Evolutionary conservation across 225 moss, liverwort and hornwort species (phyloP).

Genomic region (Asterella californica): DNA sequence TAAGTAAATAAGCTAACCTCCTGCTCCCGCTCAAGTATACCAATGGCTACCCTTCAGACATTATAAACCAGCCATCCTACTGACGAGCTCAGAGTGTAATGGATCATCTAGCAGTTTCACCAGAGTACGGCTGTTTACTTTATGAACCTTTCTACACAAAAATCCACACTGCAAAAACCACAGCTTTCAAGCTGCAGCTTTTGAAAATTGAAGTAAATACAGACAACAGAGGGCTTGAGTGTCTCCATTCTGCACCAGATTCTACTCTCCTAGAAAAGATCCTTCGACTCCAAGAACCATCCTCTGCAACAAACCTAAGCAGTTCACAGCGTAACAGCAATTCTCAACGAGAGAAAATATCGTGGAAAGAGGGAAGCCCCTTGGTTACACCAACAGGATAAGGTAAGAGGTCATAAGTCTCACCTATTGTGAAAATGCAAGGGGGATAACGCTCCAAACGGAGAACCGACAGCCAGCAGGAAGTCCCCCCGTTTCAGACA

Average conservation of each 20-base stretch:
- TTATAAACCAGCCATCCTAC: neutral
- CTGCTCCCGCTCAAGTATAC: neutral
- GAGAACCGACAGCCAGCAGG: conserved; percentile 87
- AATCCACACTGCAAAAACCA: too few species aligned
- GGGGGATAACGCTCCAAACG: conserved; percentile 94
- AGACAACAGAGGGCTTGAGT: neutral
- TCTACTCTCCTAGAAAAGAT: neutral
- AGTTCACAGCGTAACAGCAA: neutral
- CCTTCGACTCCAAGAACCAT: neutral
- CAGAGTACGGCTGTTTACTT: too few species aligned
- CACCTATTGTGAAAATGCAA: conserved; percentile 97
- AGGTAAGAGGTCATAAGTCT: neutral
- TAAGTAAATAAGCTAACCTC: neutral
- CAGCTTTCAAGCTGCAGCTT: too few species aligned
- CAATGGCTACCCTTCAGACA: neutral
- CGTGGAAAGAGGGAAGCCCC: neutral
- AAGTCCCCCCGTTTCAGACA: conserved; percentile 78
- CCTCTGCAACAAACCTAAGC: neutral
- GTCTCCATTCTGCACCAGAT: neutral
- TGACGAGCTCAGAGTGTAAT: neutral
- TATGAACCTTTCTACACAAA: neutral
- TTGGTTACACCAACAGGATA: neutral
- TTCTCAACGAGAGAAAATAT: neutral
- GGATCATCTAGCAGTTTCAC: neutral
- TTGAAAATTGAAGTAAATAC: neutral